Evolutionary conservation across 2,329 filamentous ascomycete species (phyloP).

Genomic region (Coniochaeta sp.): DNA sequence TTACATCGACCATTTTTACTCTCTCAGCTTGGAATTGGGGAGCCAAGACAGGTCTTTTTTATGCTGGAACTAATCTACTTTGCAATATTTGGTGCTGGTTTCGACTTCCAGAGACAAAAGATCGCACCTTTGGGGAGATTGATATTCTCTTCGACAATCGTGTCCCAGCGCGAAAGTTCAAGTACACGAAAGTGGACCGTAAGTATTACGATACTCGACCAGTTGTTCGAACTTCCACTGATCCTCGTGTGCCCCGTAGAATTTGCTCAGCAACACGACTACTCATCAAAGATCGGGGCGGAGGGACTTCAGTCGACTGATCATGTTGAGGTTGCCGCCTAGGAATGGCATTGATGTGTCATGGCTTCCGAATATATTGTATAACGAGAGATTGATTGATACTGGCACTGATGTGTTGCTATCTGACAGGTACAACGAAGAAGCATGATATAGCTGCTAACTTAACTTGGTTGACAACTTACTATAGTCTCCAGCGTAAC

Average conservation of each 20-base stretch:
- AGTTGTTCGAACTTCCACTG: not conserved
- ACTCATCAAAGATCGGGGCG: not conserved
- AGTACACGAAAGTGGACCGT: slow-evolving; percentile 18
- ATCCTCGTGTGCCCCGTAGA: not conserved
- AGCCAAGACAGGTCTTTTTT: slow-evolving; percentile 20
- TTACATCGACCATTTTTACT: not conserved
- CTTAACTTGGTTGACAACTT: no score
- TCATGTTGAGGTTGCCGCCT: not conserved
- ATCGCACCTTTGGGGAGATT: slow-evolving; percentile 10
- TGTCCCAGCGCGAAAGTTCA: slow-evolving; percentile 16
- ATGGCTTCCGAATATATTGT: not conserved
- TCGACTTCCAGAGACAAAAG: slow-evolving; percentile 21
- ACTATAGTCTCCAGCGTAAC: no score
- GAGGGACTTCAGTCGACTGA: not conserved
- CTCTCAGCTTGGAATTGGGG: slow-evolving; percentile 21
- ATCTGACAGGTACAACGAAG: no score
- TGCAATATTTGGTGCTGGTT: slow-evolving; percentile 23
- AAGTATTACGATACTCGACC: no score
- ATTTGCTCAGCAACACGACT: slow-evolving; percentile 4
- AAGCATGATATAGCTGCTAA: no score
- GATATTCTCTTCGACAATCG: slow-evolving; percentile 18
- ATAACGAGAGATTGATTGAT: not conserved
- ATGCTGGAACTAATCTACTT: slow-evolving; percentile 18
- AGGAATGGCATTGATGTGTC: not conserved
- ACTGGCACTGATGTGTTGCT: no score